Base-by-base conservation (phyloP, 441 rosid genomes). In the Populus hybrid region DNA sequence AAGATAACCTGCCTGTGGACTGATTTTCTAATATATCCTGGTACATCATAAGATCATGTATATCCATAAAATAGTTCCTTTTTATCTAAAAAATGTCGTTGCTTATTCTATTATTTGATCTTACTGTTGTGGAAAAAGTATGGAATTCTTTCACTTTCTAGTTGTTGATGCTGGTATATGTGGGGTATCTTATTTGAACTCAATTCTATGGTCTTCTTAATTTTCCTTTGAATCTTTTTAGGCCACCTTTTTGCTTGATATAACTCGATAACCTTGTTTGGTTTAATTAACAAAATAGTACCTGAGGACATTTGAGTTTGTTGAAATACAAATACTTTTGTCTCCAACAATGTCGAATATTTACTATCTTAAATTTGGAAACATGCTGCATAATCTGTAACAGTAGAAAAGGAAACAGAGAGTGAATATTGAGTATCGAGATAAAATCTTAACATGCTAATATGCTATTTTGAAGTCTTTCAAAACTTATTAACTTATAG, bases 1-100 rank as follows among this genome's bases (percentile, higher is more conserved):
- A 90, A 9, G 89, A 88, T 69, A 87, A 82, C 10, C 9, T 56
- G 68, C 76, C 83, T 21, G 71, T 75, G 76, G 78, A 75, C 74
- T 90, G 87, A 90, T 70, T 53, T 76, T 70, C 71, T 26, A 4
- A 45, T 5, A n/a, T 68, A 28, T 45, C 73, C 20, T 21, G 64
- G 79, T 75, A 78, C 59, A 29, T 16, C 9, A 10, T 12, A 68
- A 76, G 14, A 59, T 75, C 35, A 14, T 38, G 67, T 53, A 29
- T 33, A 11, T 66, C 12, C n/a, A 31, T 74, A 29, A 24, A 7
- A 35, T 33, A 38, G 9, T 65, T 75, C 40, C 10, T 36, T 63
- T 45, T 40, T 29, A 65, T 33, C 59, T 0, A 23, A 16, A 40
- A 38, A 24, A n/a, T 76, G 61, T 28, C 26, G 1, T 26, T 59